Conservation (phyloP, 768 basidiomycete genomes). For the Russula emetica region DNA sequence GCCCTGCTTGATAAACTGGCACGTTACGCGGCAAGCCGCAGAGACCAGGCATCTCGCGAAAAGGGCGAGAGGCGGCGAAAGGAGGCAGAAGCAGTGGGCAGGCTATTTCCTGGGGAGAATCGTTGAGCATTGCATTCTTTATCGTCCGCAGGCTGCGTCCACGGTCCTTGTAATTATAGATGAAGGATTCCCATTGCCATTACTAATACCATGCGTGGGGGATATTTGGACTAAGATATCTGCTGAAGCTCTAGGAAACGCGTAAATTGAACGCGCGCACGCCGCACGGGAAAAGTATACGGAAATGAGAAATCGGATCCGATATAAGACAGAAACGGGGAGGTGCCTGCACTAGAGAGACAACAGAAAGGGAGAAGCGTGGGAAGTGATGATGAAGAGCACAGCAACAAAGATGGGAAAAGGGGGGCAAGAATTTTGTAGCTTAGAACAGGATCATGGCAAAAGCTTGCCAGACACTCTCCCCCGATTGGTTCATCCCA, state of each 20-base stretch:
- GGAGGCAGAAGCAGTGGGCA: constrained; percentile 73
- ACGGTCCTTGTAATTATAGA: constrained; percentile 7
- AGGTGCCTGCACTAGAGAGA: constrained; percentile 21
- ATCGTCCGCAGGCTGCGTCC: neutral
- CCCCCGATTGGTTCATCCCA: constrained; percentile 33
- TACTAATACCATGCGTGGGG: constrained; percentile 20
- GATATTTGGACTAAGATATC: constrained; percentile 26
- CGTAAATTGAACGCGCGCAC: constrained; percentile 18
- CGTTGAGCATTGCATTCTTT: constrained; percentile 36
- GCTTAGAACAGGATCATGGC: constrained; percentile 56
- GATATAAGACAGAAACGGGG: constrained; percentile 19
- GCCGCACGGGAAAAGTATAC: constrained; percentile 17
- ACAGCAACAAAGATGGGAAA: constrained; percentile 31
- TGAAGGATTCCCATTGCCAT: constrained; percentile 24
- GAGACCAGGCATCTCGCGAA: constrained; percentile 57
- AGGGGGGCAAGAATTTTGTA: constrained; percentile 23
- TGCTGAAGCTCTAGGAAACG: constrained; percentile 25
- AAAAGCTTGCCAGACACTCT: constrained; percentile 46
- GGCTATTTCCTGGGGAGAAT: constrained; percentile 66
- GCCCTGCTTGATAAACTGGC: constrained; percentile 76
- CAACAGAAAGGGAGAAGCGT: constrained; percentile 5
- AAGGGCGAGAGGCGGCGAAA: constrained; percentile 66
- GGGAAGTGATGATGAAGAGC: constrained; percentile 26
- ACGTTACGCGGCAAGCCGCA: constrained; percentile 57
- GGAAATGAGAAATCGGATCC: constrained; percentile 26